Evolutionary conservation across 352 stramenopile species (phyloP), one percentile per base, ranked within the genome.

Genomic region (Phytophthora uliginosa): DNA sequence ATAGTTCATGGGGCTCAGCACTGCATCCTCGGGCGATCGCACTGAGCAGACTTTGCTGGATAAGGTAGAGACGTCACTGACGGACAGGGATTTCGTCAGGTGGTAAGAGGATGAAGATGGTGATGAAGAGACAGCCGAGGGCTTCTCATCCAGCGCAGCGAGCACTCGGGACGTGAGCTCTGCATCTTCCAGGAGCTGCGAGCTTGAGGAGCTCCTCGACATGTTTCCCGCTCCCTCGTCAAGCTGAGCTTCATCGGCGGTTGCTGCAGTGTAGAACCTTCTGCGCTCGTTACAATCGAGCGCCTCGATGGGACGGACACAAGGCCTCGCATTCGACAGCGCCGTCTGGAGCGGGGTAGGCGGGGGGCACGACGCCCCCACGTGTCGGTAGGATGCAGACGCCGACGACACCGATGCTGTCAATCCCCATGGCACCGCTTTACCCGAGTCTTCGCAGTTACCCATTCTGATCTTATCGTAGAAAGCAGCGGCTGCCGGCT

Each of bases 121-220:
- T 34, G 59, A 33, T 45, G 59, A 31, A 26, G 52, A 66, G 8
- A 52, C 7, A 24, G 48, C 33, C n/a, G 48, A 7, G 8, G 75
- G 72, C 45, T 77, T 73, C 26, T 86, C 79, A 47, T 88, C 84
- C 26, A 93, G 59, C 5, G 84, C 84, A 6, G 82, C 84, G 4
- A 91, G 69, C 36, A 91, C 82, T 20, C 78, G 82, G 2, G 78
- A 88, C 20, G 81, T 91, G 36, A 91, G 81, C 34, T 79, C 81
- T 0, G 77, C 82, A 34, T 92, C 86, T 40, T 92, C 86, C 13
- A 91, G 71, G 6, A 76, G 63, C n/a, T 83, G 74, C 1, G 68
- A 83, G 45, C 71, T 81, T 0, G 71, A 78, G 31, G 62, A 71
- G 59, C 82, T 86, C 58, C 67, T 82, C 5, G 78, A 81, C 4